Evolutionary conservation across 768 basidiomycete genomes (phyloP).

Genomic region (Steccherinum ochraceum): DNA sequence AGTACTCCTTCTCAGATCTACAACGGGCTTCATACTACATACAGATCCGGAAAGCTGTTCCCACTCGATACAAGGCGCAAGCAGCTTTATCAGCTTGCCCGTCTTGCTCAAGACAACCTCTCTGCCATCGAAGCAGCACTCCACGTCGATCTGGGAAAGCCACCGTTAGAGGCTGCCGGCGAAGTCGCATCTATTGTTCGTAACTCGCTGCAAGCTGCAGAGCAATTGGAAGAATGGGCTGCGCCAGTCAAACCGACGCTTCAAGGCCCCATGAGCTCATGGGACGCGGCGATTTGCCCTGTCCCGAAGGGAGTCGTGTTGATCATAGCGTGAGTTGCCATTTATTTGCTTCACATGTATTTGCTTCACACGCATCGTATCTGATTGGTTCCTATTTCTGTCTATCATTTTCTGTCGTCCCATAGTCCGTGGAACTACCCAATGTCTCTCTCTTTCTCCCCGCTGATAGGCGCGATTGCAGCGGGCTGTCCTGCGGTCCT

Average conservation of each 20-base stretch:
- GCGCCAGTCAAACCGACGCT: constrained; percentile 33
- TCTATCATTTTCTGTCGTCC: no score
- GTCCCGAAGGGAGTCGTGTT: constrained; percentile 56
- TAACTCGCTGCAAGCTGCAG: constrained; percentile 35
- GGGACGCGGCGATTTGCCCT: constrained; percentile 48
- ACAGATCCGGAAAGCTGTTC: constrained; percentile 39
- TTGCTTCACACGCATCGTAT: no score
- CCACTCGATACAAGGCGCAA: constrained; percentile 52
- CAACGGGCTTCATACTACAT: constrained; percentile 36
- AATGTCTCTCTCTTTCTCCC: constrained; percentile 43
- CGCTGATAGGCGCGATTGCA: constrained; percentile 63
- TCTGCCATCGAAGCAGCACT: constrained; percentile 41
- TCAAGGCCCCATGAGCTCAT: constrained; percentile 37
- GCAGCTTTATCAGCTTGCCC: constrained; percentile 59
- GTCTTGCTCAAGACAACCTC: constrained; percentile 52
- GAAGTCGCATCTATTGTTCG: constrained; percentile 42
- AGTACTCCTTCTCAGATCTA: no score
- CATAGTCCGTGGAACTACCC: constrained; percentile 67
- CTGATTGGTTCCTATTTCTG: not conserved
- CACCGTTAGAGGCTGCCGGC: constrained; percentile 13
- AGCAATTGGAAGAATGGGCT: constrained; percentile 54
- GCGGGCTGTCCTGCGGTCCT: constrained; percentile 62
- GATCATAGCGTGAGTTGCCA: constrained; percentile 51
- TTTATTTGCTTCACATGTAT: no score
- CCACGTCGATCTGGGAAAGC: constrained; percentile 23